Evolutionary conservation across 768 basidiomycete species (phyloP).

Genomic region (Tephrocybe sp.): DNA sequence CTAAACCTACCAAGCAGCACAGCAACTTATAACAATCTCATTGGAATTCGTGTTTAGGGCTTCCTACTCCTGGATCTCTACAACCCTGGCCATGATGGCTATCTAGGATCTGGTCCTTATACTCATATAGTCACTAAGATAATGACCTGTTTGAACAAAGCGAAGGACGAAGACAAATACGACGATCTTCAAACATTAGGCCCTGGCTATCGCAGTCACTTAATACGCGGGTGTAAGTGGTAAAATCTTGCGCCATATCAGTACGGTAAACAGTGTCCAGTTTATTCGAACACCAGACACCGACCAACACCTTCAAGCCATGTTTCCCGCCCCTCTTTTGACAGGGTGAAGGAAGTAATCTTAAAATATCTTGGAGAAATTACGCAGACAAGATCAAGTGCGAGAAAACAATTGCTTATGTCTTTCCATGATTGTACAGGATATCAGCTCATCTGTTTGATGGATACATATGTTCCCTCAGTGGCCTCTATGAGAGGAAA

Average conservation of each 20-base stretch:
- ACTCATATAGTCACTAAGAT: background rate
- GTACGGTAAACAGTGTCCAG: background rate
- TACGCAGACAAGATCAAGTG: background rate
- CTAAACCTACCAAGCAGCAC: background rate
- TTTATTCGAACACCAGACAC: background rate
- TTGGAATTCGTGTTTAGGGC: conserved; percentile 1
- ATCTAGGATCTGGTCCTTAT: background rate
- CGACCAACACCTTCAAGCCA: conserved; percentile 1
- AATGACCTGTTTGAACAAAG: background rate
- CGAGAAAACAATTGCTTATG: conserved; percentile 5
- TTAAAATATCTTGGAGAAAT: background rate
- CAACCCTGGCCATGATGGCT: background rate
- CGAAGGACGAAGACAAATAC: background rate
- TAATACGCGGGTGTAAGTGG: background rate
- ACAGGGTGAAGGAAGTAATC: background rate
- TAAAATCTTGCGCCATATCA: background rate
- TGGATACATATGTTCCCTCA: background rate
- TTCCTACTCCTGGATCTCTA: background rate
- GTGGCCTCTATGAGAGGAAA: background rate
- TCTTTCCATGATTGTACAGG: background rate
- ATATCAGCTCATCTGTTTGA: background rate
- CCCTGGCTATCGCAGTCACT: background rate
- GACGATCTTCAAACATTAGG: background rate
- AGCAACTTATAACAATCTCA: background rate
- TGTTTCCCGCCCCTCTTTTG: conserved; percentile 7